A percentile compares a stretch with the other conserved stretches of the same genome.
These are phyloP conservation scores for Periglandula ipomoeae DNA, from an alignment of 2,329 filamentous ascomycete species.

Conservation along the genomic window DNA sequence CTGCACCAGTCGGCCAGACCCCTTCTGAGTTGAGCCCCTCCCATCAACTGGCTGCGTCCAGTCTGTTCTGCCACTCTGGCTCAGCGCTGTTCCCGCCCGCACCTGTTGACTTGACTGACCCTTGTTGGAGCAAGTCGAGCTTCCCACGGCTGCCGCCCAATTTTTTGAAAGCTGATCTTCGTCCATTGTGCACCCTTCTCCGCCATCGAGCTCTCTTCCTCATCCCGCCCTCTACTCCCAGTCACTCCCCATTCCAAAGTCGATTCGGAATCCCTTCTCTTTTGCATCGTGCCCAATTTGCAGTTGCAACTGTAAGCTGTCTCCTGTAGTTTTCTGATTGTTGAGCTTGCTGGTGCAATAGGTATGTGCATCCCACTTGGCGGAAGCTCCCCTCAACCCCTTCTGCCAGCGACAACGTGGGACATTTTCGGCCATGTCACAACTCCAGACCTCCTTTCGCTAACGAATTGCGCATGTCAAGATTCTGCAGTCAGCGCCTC, in stretches of 20 bases:
- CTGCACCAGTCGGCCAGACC: too few relatives aligned
- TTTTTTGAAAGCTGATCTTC: slow-evolving; percentile 13
- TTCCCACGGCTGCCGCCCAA: slow-evolving; percentile 12
- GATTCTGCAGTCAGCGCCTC: background rate
- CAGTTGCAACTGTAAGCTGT: slow-evolving; percentile 5
- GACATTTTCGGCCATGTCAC: background rate
- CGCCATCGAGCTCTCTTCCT: slow-evolving; percentile 6
- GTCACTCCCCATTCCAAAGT: background rate
- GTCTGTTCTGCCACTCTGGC: background rate
- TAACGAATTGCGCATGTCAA: slow-evolving; percentile 2
- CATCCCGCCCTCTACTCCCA: background rate
- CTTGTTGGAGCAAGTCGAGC: too few relatives aligned
- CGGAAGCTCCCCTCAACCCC: background rate
- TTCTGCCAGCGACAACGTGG: background rate
- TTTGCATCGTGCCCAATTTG: background rate
- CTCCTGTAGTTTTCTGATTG: background rate
- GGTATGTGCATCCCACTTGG: slow-evolving; percentile 8
- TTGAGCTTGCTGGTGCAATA: slow-evolving; percentile 10
- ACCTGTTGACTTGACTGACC: slow-evolving; percentile 10
- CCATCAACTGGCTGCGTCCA: too few relatives aligned
- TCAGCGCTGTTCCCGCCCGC: background rate
- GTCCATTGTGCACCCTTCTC: slow-evolving; percentile 4
- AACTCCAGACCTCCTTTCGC: too few relatives aligned
- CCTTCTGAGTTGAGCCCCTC: too few relatives aligned
- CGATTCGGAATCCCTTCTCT: background rate